Base-by-base conservation (phyloP, 805 yeast genomes). In the Sugiyamaella lignohabitans region DNA sequence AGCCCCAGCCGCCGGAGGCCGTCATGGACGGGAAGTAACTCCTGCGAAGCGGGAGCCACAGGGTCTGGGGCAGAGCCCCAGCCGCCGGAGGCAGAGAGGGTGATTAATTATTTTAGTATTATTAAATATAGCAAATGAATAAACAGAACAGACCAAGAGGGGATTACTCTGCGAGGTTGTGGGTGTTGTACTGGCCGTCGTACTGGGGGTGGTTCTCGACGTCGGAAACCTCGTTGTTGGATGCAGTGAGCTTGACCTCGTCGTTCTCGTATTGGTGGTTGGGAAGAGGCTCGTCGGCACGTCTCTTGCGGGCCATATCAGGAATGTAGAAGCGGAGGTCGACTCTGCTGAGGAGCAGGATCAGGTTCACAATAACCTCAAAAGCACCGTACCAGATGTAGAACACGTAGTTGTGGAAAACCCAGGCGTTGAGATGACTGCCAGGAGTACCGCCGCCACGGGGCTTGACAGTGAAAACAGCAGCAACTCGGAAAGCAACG, bases 241-340 rank as follows among this genome's bases (percentile, higher is more conserved):
- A 8, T 8, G 27, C 23, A 27, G 32, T 27, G 8, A 27, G 29
- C 29, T 38, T 21, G 29, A 27, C 14, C 14, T 27, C 32, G 14
- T 27, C 32, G 14, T 27, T 27, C 11, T 27, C 32, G n/a, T 30
- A 16, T 23, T 40, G 38, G 11, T 23, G 23, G 14, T 38, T 14
- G 17, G 23, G 4, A 40, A 6, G 6, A 21, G 11, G 14, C 4
- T 16, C 45, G 18, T 27, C 21, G 11, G 19, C 17, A 27, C 16
- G 27, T 42, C 38, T 14, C 32, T 27, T 27, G 24, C 48, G 63
- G 49, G 76, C 66, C 38, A 62, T 64, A 61, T 82, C 89, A 17
- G 93, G 91, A 64, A 85, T 79, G 72, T 84, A 84, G 66, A 84
- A 84, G 62, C 93, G 73, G 56, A 84, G 70, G 61, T 84, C 93